Conservation (phyloP, 1,284 basidiomycete genomes). For the Ustilago hordei region DNA sequence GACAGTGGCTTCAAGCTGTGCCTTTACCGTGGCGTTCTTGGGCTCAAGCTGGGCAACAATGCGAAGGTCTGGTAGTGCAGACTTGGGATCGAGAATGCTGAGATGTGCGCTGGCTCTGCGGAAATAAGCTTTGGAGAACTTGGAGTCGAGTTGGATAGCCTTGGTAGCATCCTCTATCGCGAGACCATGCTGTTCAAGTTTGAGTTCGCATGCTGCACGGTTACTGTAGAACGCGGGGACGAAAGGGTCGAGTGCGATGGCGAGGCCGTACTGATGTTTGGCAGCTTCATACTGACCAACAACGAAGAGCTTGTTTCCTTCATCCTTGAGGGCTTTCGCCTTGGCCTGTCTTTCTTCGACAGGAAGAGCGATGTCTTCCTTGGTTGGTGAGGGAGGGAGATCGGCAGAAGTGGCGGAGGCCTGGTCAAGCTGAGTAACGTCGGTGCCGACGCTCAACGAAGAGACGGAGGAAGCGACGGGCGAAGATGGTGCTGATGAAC, state of each 20-base stretch:
- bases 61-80: slow-evolving; percentile 62
- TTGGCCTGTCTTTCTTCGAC: slow-evolving; percentile 49
- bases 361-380: slow-evolving; percentile 45
- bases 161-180: slow-evolving; percentile 72
- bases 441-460: slow-evolving; percentile 20
- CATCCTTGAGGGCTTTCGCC: slow-evolving; percentile 55
- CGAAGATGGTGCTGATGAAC: slow-evolving; percentile 35
- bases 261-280: slow-evolving; percentile 61
- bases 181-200: slow-evolving; percentile 68
- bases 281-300: slow-evolving; percentile 58
- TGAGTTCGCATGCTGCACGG: slow-evolving; percentile 67
- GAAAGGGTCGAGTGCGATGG: slow-evolving; percentile 61
- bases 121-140: slow-evolving; percentile 91
- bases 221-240: slow-evolving; percentile 63
- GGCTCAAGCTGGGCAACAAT: slow-evolving; percentile 85
- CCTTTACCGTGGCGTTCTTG: slow-evolving; percentile 81
- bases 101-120: slow-evolving; percentile 92
- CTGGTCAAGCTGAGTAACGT: slow-evolving; percentile 45
- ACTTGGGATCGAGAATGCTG: slow-evolving; percentile 76
- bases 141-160: slow-evolving; percentile 88
- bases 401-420: slow-evolving; percentile 60
- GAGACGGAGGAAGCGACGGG: slow-evolving; percentile 40
- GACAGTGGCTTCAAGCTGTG: slow-evolving; percentile 86
- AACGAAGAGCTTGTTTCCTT: slow-evolving; percentile 65
- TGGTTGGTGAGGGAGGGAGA: slow-evolving; percentile 54